These are phyloP conservation scores for Brassica balearica DNA, from an alignment of 441 rosid genomes.

Conservation along the genomic window DNA sequence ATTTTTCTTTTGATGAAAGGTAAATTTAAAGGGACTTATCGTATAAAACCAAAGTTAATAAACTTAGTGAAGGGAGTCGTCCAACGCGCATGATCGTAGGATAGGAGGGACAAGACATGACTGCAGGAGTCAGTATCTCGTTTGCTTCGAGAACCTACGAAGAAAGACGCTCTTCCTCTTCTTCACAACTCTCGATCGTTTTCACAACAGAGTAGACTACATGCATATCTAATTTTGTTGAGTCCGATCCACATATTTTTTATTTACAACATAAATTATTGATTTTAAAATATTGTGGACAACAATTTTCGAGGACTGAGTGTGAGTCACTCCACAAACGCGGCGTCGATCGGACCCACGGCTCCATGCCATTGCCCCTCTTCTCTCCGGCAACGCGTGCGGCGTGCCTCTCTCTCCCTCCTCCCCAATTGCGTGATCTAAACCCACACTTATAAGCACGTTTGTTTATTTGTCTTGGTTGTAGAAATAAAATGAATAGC, in stretches of 20 bases:
- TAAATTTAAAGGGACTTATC: not conserved
- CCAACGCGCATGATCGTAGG: conserved; percentile 22
- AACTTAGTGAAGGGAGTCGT: not conserved
- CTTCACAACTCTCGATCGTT: conserved; percentile 24
- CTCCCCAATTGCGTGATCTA: conserved; percentile 45
- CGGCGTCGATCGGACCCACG: conserved; percentile 66
- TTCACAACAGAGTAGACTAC: not conserved
- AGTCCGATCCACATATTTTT: conserved; percentile 30
- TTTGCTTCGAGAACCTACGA: conserved; percentile 41
- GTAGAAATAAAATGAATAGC: not conserved
- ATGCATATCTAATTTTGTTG: not conserved
- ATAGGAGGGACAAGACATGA: conserved; percentile 39
- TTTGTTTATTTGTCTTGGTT: conserved; percentile 34
- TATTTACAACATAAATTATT: conserved; percentile 1
- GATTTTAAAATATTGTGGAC: not conserved
- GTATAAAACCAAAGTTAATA: not conserved
- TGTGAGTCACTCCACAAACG: conserved; percentile 37
- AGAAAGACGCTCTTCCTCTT: conserved; percentile 19
- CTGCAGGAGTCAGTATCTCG: conserved; percentile 43
- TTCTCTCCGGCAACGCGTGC: conserved; percentile 93
- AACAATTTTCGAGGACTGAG: conserved; percentile 39
- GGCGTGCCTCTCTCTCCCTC: conserved; percentile 68
- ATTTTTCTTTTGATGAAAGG: not conserved
- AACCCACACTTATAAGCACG: conserved; percentile 39
- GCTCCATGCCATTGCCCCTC: conserved; percentile 79